Evolutionary conservation across 352 stramenopile genomes (phyloP), one percentile per base, ranked within the genome.

Genomic region (Aphanomyces cochlioides): DNA sequence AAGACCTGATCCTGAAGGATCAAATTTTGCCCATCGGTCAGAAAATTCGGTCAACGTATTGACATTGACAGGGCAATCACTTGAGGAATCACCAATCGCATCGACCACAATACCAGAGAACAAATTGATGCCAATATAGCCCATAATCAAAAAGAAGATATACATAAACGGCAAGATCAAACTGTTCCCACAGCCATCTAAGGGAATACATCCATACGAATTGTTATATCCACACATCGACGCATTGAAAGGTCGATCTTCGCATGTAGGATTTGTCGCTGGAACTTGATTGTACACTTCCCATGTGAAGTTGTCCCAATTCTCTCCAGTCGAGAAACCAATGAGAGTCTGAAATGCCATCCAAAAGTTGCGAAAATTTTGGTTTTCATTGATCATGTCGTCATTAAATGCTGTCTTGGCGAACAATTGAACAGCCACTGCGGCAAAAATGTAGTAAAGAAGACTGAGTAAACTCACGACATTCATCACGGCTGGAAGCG

Each of bases 261-360:
- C 83, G 0, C 84, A 75, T 50, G 66, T 69, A 1, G 61, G 39
- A 6, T 47, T 76, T 6, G 74, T 74, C 0, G 81, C 83, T 5
- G 64, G 64, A 5, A 7, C 43, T 50, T 53, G 53, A 6, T 60
- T 56, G 40, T 70, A 70, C 1, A 97, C 73, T 50, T 93, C 89
- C 73, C 91, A 89, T 90, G 97, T 97, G n/a, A 97, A 75, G 13
- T 79, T 82, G 73, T 98, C 91, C 93, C 93, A 98, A 4, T 87
- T 90, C 76, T 98, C 93, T 8, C 95, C 95, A 2, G 93, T 98
- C 12, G 92, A 85, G 54, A 96, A 90, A 1, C 91, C 83, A n/a
- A 98, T 63, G 2, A 98, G 73, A 28, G 95, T 89, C 37, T 98
- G 78, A 48, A 98, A 92, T 1, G 87, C 89, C 28, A 78, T 96